Percentiles rank a stretch among this genome's conserved stretches.
phyloP scores from a whole-genome alignment of 2,329 filamentous ascomycete species.

The Nannizzia gypsea region DNA sequence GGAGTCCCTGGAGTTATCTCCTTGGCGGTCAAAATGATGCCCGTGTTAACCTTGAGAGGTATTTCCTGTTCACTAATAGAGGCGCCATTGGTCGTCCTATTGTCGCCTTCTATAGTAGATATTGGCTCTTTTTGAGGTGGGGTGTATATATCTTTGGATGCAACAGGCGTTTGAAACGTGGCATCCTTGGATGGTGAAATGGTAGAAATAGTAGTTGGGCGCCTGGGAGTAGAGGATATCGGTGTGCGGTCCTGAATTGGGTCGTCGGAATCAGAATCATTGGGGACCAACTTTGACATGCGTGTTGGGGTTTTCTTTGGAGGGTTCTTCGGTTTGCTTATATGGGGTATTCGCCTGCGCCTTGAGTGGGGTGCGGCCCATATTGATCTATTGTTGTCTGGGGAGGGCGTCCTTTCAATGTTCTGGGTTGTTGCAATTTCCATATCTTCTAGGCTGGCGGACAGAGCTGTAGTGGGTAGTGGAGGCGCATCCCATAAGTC shows the following conservation, averaged over 20 bases:
- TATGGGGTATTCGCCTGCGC: slow-evolving; percentile 17
- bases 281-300: background rate
- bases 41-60: background rate
- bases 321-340: background rate
- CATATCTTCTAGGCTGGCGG: background rate
- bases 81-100: background rate
- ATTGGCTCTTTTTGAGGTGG: background rate
- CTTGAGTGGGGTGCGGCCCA: slow-evolving; percentile 25
- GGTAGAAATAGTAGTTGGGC: background rate
- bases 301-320: slow-evolving; percentile 5
- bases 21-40: background rate
- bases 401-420: slow-evolving; percentile 20
- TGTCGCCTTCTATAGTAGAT: background rate
- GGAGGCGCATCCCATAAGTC: slow-evolving; percentile 23
- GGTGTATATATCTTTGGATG: background rate
- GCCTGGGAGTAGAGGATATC: background rate
- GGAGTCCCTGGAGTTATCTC: background rate
- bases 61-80: background rate
- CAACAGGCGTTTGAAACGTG: background rate
- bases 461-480: background rate
- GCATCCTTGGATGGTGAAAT: background rate
- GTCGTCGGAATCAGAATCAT: slow-evolving; percentile 30
- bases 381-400: slow-evolving; percentile 26
- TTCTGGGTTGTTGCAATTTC: background rate
- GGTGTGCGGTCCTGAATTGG: slow-evolving; percentile 26